Evolutionary conservation across 2,329 filamentous ascomycete species (phyloP).

Genomic region (Thielaviopsis musarum): DNA sequence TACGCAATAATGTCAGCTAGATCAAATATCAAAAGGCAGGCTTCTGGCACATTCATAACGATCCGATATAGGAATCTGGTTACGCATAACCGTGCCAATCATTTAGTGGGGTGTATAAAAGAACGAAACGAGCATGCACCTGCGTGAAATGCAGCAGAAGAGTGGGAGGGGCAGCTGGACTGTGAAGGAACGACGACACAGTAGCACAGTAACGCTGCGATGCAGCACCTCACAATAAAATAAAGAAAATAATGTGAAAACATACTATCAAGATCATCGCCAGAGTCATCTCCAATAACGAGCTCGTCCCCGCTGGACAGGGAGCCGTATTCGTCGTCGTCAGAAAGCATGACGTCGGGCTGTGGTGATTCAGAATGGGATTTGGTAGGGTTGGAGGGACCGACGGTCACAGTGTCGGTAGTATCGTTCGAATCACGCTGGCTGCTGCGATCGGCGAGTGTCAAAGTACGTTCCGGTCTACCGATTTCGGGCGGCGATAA

Average conservation of each 20-base stretch:
- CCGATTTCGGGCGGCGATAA: not conserved
- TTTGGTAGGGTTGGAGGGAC: slow-evolving; percentile 12
- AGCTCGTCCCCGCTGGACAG: slow-evolving; percentile 55
- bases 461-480: not conserved
- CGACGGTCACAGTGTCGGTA: slow-evolving; percentile 40
- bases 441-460: not conserved
- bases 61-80: not conserved
- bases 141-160: not conserved
- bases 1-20: not conserved
- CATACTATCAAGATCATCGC: slow-evolving; percentile 4
- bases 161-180: not conserved
- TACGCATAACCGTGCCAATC: not conserved
- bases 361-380: slow-evolving; percentile 17
- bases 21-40: not conserved
- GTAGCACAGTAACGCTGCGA: not conserved
- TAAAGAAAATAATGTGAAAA: not conserved
- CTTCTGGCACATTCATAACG: not conserved
- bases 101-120: not conserved
- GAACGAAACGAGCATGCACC: not conserved
- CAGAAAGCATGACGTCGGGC: slow-evolving; percentile 66
- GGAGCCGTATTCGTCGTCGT: slow-evolving; percentile 82
- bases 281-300: slow-evolving; percentile 36
- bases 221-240: not conserved
- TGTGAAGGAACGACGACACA: not conserved
- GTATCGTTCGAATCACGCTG: not conserved